A percentile compares a stretch with the other conserved stretches of the same genome.
Conservation (phyloP, 495 filamentous ascomycete species). For the Glutinoglossum americanum region DNA sequence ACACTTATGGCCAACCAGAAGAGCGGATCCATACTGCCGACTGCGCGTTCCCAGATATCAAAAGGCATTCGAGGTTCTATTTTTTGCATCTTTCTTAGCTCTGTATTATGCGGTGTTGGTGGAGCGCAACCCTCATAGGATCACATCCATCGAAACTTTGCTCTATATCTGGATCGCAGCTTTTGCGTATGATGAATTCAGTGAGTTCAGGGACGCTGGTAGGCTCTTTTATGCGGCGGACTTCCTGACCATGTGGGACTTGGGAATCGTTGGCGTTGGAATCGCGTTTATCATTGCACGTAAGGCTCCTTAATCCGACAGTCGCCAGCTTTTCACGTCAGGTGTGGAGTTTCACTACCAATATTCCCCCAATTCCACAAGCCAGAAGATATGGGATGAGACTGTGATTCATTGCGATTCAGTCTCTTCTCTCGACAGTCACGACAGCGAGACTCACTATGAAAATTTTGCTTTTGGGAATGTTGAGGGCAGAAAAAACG, state of each 20-base stretch:
- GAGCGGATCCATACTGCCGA: slow-evolving; percentile 63
- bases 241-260: slow-evolving; percentile 80
- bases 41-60: slow-evolving; percentile 80
- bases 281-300: slow-evolving; percentile 46
- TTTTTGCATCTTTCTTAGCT: slow-evolving; percentile 60
- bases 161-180: slow-evolving; percentile 55
- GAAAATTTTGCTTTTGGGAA: not conserved
- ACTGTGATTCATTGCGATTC: not conserved
- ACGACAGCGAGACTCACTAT: not conserved
- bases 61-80: slow-evolving; percentile 71
- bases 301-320: slow-evolving; percentile 23
- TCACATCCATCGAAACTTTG: slow-evolving; percentile 29
- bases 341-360: not conserved
- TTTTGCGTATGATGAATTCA: slow-evolving; percentile 74
- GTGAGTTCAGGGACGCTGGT: slow-evolving; percentile 64
- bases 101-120: slow-evolving; percentile 76
- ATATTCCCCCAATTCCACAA: not conserved
- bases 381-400: not conserved
- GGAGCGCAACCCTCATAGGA: slow-evolving; percentile 26
- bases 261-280: slow-evolving; percentile 71
- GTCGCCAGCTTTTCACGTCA: not conserved
- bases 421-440: not conserved
- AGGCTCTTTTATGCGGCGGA: slow-evolving; percentile 65
- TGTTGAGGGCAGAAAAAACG: not conserved
- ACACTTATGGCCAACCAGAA: slow-evolving; percentile 17